Evolutionary conservation across 345 rosid genomes (phyloP).

Genomic region (Pistacia integerrima): DNA sequence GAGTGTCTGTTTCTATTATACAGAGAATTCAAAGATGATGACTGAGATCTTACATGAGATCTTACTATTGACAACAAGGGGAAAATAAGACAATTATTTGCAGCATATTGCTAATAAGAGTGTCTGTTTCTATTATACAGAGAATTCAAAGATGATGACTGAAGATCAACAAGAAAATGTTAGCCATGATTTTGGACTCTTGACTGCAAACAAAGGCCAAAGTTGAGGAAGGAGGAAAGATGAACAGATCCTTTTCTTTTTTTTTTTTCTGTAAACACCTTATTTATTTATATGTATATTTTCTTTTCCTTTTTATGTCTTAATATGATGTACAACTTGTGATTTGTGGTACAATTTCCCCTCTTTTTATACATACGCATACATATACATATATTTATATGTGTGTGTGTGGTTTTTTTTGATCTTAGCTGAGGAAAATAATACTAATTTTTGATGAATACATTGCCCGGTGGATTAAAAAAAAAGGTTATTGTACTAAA

Average conservation of each 20-base stretch:
- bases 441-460: not conserved
- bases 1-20: not conserved
- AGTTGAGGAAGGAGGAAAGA: constrained; percentile 3
- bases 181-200: constrained; percentile 22
- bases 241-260: not conserved
- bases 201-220: not conserved
- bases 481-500: no score
- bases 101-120: not conserved
- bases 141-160: constrained; percentile 74
- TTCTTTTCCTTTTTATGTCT: not conserved
- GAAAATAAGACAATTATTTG: not conserved
- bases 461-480: no score
- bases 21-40: constrained; percentile 76
- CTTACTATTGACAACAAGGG: not conserved
- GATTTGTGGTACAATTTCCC: not conserved
- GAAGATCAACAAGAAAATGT: constrained; percentile 19
- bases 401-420: not conserved
- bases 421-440: not conserved
- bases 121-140: constrained; percentile 28
- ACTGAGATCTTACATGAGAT: constrained; percentile 34
- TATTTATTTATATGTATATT: not conserved
- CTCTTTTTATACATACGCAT: not conserved
- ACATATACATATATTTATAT: no score
- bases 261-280: not conserved
- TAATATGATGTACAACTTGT: not conserved